phyloP scores from a whole-genome alignment of 2,329 filamentous ascomycete genomes.

The Pseudogymnoascus sp. region DNA sequence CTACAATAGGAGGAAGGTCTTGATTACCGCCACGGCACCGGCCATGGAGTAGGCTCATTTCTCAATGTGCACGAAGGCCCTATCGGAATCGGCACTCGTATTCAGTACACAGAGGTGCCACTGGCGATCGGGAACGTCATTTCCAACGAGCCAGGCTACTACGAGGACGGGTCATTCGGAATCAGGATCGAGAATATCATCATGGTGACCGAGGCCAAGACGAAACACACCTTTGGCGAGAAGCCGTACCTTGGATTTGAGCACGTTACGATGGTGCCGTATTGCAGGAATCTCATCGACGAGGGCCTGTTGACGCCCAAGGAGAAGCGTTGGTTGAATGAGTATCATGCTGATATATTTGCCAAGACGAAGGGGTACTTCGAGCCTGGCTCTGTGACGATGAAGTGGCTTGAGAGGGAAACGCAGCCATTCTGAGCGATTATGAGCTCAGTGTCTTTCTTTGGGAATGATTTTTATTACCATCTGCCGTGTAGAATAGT shows the following conservation, averaged over 20 bases:
- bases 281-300: constrained; percentile 84
- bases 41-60: constrained; percentile 90
- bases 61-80: constrained; percentile 96
- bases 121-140: constrained; percentile 89
- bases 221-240: constrained; percentile 80
- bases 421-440: constrained; percentile 47
- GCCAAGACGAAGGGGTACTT: constrained; percentile 76
- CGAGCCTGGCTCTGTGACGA: constrained; percentile 59
- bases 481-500: background rate
- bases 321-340: constrained; percentile 82
- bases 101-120: constrained; percentile 85
- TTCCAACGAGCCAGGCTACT: constrained; percentile 93
- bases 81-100: constrained; percentile 87
- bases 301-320: constrained; percentile 56
- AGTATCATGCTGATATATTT: constrained; percentile 72
- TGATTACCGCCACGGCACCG: constrained; percentile 93
- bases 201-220: constrained; percentile 82
- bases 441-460: background rate
- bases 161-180: constrained; percentile 89
- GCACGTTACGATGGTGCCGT: constrained; percentile 93
- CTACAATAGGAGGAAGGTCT: constrained; percentile 57
- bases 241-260: constrained; percentile 94
- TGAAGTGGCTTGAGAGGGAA: constrained; percentile 79
- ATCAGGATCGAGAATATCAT: constrained; percentile 96
- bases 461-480: background rate